Conservation (phyloP, 1,284 basidiomycete species). For the Cutaneotrichosporon dermatis region DNA sequence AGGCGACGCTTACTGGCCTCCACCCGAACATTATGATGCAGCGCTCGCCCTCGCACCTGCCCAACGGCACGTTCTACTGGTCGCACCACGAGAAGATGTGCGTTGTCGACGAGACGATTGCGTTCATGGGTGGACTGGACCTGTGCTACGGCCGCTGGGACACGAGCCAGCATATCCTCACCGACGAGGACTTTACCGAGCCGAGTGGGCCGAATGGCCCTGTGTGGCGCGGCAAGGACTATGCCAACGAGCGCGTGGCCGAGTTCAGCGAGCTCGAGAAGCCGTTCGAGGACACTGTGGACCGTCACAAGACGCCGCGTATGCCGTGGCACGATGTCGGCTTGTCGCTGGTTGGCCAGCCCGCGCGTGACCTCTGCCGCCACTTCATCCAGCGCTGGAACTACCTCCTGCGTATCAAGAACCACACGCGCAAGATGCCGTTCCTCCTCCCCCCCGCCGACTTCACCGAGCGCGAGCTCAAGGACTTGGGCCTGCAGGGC, state of each 20-base stretch:
- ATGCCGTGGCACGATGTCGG: conserved; percentile 99
- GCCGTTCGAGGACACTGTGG: conserved; percentile 91
- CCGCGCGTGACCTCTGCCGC: conserved; percentile 86
- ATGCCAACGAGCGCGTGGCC: conserved; percentile 80
- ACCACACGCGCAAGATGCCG: conserved; percentile 86
- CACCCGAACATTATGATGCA: conserved; percentile 96
- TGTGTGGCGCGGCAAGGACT: conserved; percentile 71
- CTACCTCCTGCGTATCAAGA: conserved; percentile 86
- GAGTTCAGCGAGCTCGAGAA: conserved; percentile 88
- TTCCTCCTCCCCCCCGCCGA: conserved; percentile 93
- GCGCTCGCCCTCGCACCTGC: conserved; percentile 93
- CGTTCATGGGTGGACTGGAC: conserved; percentile 68
- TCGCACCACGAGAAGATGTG: conserved; percentile 91
- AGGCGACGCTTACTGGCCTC: conserved; percentile 75
- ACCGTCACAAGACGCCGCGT: conserved; percentile 77
- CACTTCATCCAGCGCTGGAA: conserved; percentile 98
- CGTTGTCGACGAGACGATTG: conserved; percentile 76
- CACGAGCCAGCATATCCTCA: conserved; percentile 85
- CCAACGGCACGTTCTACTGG: conserved; percentile 98
- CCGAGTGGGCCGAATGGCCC: conserved; percentile 59
- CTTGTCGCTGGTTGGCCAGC: conserved; percentile 92
- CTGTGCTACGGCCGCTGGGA: conserved; percentile 96
- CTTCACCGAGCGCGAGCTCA: conserved; percentile 76
- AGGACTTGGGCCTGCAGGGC: conserved; percentile 78
- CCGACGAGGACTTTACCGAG: conserved; percentile 67